A percentile compares a stretch with the other conserved stretches of the same genome.
phyloP scores from a whole-genome alignment of 2,329 filamentous ascomycete species.

The Ophiocordyceps unilateralis region DNA sequence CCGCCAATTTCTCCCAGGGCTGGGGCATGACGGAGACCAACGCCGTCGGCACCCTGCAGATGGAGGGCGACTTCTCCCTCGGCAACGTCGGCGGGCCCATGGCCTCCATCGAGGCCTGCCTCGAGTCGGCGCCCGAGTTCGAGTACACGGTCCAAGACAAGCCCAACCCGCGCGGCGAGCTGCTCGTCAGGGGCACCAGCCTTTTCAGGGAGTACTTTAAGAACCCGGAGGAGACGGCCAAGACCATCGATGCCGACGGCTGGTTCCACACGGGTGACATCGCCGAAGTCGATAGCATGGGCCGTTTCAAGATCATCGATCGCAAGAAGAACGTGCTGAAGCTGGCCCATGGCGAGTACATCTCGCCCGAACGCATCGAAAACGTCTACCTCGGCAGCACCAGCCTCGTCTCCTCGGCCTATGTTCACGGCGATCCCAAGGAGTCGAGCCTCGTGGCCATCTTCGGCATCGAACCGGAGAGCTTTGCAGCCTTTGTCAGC shows the following conservation, averaged over 20 bases:
- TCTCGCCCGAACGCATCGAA: conserved; percentile 92
- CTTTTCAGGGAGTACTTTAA: conserved; percentile 81
- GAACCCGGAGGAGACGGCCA: conserved; percentile 72
- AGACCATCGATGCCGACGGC: conserved; percentile 68
- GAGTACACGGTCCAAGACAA: conserved; percentile 81
- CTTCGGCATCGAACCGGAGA: conserved; percentile 72
- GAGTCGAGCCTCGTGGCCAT: conserved; percentile 72
- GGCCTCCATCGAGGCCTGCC: conserved; percentile 54
- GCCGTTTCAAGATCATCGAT: conserved; percentile 85
- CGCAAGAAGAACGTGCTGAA: conserved; percentile 99
- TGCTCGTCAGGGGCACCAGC: conserved; percentile 65
- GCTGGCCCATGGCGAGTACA: conserved; percentile 92
- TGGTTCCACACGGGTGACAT: conserved; percentile 98
- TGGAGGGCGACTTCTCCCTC: conserved; percentile 49
- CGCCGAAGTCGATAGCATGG: conserved; percentile 64
- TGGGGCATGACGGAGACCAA: conserved; percentile 94
- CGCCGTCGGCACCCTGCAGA: conserved; percentile 56
- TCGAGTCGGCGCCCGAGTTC: conserved; percentile 82
- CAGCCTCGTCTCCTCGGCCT: conserved; percentile 61
- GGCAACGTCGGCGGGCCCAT: conserved; percentile 70
- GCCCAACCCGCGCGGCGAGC: conserved; percentile 77
- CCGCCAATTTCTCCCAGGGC: conserved; percentile 65
- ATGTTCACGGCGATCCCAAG: conserved; percentile 76
- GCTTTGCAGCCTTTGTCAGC: conserved; percentile 66
- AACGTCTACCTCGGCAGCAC: conserved; percentile 79